A percentile compares a stretch with the other conserved stretches of the same genome.
phyloP scores from a whole-genome alignment of 768 basidiomycete genomes.

The Phlebiopsis flavidoalba region DNA sequence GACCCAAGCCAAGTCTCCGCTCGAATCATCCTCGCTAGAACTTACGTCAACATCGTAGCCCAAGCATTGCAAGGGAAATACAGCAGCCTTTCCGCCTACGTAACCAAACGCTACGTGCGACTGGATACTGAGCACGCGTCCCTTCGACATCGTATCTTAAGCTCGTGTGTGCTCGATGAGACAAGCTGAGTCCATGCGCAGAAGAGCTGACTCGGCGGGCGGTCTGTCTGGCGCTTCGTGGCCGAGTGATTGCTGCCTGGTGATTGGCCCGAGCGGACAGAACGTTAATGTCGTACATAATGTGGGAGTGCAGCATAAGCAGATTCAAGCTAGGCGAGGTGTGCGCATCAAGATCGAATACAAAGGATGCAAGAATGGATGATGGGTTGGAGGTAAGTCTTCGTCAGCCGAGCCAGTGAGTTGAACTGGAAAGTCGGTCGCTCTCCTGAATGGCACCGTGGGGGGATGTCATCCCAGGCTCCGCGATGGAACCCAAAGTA shows the following conservation, averaged over 20 bases:
- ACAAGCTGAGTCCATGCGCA: not conserved
- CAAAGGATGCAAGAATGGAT: no score
- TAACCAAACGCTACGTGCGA: conserved; percentile 94
- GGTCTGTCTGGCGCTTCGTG: not conserved
- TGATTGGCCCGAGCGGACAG: not conserved
- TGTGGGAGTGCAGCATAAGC: no score
- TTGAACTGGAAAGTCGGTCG: no score
- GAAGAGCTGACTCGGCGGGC: conserved; percentile 3
- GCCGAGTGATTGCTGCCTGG: not conserved
- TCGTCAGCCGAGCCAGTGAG: no score
- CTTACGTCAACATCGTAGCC: conserved; percentile 95
- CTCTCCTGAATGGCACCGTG: no score
- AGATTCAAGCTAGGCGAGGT: no score
- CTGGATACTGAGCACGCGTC: conserved; percentile 83
- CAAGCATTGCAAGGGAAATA: conserved; percentile 75
- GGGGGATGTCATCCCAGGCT: no score
- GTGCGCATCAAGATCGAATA: no score
- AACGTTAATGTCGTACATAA: no score
- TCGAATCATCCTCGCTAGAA: conserved; percentile 12
- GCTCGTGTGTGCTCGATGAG: conserved; percentile 1
- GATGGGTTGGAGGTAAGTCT: no score
- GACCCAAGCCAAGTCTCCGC: not conserved
- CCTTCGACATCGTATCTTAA: conserved; percentile 17
- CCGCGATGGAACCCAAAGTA: no score
- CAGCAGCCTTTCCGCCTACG: conserved; percentile 81